Evolutionary conservation across 345 rosid genomes (phyloP).

Genomic region (Acer saccharum): DNA sequence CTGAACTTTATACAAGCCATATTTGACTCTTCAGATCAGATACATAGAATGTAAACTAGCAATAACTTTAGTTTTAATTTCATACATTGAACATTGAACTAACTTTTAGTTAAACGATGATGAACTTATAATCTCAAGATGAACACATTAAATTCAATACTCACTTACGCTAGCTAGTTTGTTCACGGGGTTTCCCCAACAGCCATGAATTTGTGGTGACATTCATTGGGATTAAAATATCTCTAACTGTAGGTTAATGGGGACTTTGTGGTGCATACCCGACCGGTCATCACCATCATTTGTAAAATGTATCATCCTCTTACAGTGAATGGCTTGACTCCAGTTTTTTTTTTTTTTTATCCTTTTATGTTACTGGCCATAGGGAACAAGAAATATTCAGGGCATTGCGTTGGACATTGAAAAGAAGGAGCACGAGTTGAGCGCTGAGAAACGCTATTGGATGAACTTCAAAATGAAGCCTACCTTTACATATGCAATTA

Average conservation of each 20-base stretch:
- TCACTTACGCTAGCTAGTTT: not conserved
- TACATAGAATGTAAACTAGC: too few species aligned
- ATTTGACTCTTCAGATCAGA: too few species aligned
- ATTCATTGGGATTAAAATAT: not conserved
- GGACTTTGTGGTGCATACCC: not conserved
- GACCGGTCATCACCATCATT: not conserved
- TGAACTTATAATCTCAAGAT: too few species aligned
- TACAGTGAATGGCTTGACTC: not conserved
- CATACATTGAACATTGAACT: too few species aligned
- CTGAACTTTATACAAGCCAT: too few species aligned
- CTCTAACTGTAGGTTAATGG: not conserved
- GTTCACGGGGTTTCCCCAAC: not conserved
- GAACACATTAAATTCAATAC: too few species aligned
- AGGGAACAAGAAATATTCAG: slow-evolving; percentile 41
- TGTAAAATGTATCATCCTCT: not conserved
- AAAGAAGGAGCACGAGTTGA: not conserved
- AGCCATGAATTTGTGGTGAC: not conserved
- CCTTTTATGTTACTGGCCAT: not conserved
- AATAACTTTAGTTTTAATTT: too few species aligned
- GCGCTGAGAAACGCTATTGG: not conserved
- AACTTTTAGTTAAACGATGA: too few species aligned
- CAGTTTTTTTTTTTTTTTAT: not conserved
- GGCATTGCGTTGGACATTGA: slow-evolving; percentile 37
- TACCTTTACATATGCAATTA: slow-evolving; percentile 9
- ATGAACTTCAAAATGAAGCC: not conserved